Percentiles rank a stretch among this genome's conserved stretches.
These are phyloP conservation scores for Amaranthus cruentus DNA, from an alignment of 148 eudicot species.

Conservation along the genomic window DNA sequence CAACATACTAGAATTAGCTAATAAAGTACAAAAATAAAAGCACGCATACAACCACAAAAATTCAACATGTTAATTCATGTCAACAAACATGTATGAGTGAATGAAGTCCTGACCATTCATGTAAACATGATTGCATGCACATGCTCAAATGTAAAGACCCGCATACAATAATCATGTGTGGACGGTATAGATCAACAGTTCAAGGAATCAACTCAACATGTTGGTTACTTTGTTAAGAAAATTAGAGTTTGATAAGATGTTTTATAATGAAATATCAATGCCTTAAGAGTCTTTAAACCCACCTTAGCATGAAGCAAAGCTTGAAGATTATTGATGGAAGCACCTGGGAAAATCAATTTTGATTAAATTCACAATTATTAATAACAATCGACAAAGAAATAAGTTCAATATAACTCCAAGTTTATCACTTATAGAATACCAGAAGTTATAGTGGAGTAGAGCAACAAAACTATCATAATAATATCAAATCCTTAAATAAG, in stretches of 20 bases:
- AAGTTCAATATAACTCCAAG: not conserved
- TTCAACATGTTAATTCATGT: not conserved
- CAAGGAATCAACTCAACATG: not conserved
- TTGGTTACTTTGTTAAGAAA: not conserved
- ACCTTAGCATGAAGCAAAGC: conserved; percentile 89
- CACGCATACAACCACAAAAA: not conserved
- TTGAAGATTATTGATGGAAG: conserved; percentile 81
- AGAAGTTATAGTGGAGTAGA: not conserved
- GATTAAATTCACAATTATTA: not conserved
- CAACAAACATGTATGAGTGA: not conserved
- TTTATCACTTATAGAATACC: not conserved
- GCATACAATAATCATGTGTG: not conserved
- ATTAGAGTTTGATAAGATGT: not conserved
- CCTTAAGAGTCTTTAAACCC: conserved; percentile 13
- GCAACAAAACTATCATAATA: not conserved
- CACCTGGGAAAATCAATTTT: conserved; percentile 40
- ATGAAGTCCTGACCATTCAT: not conserved
- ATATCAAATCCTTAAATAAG: not conserved
- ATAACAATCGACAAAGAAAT: not conserved
- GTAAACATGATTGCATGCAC: not conserved
- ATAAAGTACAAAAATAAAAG: not conserved
- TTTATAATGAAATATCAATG: not conserved
- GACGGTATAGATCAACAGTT: not conserved
- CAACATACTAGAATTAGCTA: no score
- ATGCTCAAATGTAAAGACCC: not conserved